Evolutionary conservation across 1,284 basidiomycete species (phyloP).

Genomic region (Ceratobasidium theobromae): DNA sequence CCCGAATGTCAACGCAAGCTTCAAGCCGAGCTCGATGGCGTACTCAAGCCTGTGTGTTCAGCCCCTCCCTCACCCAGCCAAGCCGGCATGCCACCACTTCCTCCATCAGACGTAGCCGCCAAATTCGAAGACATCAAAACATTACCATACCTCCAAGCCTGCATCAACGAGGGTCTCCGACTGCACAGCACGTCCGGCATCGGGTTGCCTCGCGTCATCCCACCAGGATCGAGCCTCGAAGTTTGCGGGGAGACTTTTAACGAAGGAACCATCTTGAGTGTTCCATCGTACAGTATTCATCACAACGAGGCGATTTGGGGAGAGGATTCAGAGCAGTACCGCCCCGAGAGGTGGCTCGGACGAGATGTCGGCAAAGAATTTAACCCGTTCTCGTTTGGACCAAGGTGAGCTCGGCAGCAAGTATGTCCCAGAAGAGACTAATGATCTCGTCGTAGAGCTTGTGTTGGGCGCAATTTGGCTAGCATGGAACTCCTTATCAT

Average conservation of each 20-base stretch:
- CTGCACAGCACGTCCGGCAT: constrained; percentile 63
- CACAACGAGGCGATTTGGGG: constrained; percentile 73
- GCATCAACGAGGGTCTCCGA: constrained; percentile 80
- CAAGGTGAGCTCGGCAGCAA: constrained; percentile 52
- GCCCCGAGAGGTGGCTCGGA: constrained; percentile 58
- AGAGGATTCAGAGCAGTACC: constrained; percentile 62
- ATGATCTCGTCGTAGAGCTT: neutral
- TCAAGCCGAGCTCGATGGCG: constrained; percentile 76
- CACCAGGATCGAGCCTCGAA: constrained; percentile 62
- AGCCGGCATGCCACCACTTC: neutral
- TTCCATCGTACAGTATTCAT: constrained; percentile 78
- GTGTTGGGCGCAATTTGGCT: constrained; percentile 60
- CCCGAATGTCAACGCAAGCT: constrained; percentile 67
- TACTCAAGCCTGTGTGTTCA: constrained; percentile 45
- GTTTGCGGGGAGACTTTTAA: constrained; percentile 64
- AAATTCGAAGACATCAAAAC: constrained; percentile 54
- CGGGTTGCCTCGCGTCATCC: constrained; percentile 75
- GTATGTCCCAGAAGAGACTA: neutral
- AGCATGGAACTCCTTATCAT: constrained; percentile 74
- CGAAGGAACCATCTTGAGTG: constrained; percentile 70
- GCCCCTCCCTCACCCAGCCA: neutral
- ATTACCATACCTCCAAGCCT: constrained; percentile 74
- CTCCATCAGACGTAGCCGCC: neutral
- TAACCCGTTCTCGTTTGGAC: constrained; percentile 66
- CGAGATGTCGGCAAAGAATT: constrained; percentile 69